Conservation (phyloP, 345 rosid species). For the Eucalyptus lansdowneana region DNA sequence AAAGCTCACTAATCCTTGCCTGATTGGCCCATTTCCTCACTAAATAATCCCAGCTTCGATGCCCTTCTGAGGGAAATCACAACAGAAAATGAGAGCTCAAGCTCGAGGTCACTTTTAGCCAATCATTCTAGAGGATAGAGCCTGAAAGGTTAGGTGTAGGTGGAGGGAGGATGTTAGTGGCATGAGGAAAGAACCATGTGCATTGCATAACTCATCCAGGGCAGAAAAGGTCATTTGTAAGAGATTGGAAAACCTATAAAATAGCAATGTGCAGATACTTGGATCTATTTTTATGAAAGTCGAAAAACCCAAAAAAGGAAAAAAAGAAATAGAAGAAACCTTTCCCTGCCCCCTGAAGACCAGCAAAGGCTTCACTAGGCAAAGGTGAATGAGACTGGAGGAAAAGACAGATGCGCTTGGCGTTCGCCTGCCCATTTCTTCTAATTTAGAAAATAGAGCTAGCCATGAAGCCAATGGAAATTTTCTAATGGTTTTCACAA, state of each 20-base stretch:
- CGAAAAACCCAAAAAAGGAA: neutral
- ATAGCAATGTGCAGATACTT: neutral
- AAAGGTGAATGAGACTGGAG: neutral
- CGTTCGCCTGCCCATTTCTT: neutral
- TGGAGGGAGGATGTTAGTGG: neutral
- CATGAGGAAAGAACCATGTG: neutral
- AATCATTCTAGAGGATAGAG: neutral
- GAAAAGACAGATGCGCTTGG: neutral
- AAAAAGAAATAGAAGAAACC: neutral
- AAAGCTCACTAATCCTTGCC: neutral
- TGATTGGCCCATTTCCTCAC: neutral
- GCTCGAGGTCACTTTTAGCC: neutral
- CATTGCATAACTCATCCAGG: neutral
- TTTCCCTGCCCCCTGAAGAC: neutral
- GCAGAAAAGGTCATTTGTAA: neutral
- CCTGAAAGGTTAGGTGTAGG: neutral
- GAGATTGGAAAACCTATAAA: neutral
- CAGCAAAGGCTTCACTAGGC: neutral
- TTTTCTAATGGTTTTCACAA: neutral
- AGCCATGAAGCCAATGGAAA: neutral
- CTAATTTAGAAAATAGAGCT: neutral
- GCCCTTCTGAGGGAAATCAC: neutral
- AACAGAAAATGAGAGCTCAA: neutral
- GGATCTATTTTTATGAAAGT: neutral
- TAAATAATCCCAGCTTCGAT: neutral